Conservation (phyloP, 495 filamentous ascomycete species). For the Cercophora newfieldiana region DNA sequence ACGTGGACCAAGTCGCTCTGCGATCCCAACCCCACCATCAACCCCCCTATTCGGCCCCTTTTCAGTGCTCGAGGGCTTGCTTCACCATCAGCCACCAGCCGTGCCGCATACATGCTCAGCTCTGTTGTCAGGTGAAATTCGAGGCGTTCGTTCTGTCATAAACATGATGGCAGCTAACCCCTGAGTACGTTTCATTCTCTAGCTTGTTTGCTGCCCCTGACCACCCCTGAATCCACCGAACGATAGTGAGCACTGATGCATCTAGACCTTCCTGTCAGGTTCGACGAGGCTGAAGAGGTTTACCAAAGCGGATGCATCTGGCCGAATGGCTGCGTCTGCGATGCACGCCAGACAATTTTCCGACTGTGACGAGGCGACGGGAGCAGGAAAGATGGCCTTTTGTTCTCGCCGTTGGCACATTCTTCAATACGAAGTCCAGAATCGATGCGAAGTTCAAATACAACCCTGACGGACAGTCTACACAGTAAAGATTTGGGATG, state of each 20-base stretch:
- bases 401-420: not conserved
- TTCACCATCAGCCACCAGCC: not conserved
- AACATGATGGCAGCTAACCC: not conserved
- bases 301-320: not conserved
- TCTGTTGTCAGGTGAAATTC: not conserved
- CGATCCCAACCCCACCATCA: not conserved
- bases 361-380: not conserved
- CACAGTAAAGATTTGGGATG: no score
- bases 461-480: no score
- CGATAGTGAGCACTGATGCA: slow-evolving; percentile 2
- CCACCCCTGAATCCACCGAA: not conserved
- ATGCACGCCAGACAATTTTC: not conserved
- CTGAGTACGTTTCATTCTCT: not conserved
- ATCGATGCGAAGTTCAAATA: not conserved
- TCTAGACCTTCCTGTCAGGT: not conserved
- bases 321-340: not conserved
- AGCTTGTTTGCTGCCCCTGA: not conserved
- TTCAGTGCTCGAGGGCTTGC: not conserved
- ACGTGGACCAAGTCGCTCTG: slow-evolving; percentile 5
- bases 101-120: not conserved
- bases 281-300: not conserved
- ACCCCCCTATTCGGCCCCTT: slow-evolving; percentile 1
- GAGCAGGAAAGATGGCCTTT: not conserved
- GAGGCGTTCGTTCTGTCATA: not conserved
- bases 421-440: not conserved